Conservation (phyloP, 352 stramenopile genomes). For the Pythium utonaiense region DNA sequence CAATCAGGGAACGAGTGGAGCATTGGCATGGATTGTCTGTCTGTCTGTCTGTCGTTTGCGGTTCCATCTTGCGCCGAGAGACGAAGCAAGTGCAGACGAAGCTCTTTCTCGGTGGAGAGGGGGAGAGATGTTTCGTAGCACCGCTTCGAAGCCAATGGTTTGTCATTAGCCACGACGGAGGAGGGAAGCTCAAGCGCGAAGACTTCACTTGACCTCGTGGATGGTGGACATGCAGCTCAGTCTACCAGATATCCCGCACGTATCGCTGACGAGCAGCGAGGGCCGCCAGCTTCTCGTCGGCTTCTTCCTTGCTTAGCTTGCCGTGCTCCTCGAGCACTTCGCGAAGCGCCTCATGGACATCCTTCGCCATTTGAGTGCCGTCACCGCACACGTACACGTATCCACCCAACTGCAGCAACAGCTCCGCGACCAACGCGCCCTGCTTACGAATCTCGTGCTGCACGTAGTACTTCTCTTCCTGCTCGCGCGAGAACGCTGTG, state of each 20-base stretch:
- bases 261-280: conserved; percentile 78
- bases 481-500: conserved; percentile 90
- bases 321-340: conserved; percentile 75
- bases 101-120: background rate
- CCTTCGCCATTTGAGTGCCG: conserved; percentile 93
- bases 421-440: conserved; percentile 53
- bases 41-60: background rate
- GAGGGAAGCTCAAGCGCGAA: background rate
- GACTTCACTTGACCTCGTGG: too few species aligned
- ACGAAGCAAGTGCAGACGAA: background rate
- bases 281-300: conserved; percentile 52
- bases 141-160: background rate
- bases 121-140: too few species aligned
- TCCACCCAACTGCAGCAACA: conserved; percentile 74
- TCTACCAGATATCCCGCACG: conserved; percentile 87
- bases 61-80: conserved; percentile 2
- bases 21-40: too few species aligned
- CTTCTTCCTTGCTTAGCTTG: conserved; percentile 44
- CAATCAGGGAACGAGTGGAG: too few species aligned
- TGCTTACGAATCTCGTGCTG: conserved; percentile 82
- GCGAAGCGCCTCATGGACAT: conserved; percentile 88
- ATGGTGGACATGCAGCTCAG: background rate
- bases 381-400: conserved; percentile 96
- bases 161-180: background rate
- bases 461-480: conserved; percentile 92